Conservation (phyloP, 768 basidiomycete species). For the Pholiota microspora region DNA sequence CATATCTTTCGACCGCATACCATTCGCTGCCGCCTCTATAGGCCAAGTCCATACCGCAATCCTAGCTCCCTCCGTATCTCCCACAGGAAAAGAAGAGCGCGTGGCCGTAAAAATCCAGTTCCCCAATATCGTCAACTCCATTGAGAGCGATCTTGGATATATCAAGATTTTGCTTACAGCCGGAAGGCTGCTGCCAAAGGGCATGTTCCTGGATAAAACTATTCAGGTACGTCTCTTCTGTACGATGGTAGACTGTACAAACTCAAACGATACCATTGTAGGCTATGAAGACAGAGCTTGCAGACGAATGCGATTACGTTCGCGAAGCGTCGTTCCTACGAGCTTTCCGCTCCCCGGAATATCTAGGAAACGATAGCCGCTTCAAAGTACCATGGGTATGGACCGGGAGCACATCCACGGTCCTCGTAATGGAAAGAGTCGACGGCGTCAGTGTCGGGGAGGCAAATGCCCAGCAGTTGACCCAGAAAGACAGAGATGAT, state of each 20-base stretch:
- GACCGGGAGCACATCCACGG: constrained; percentile 74
- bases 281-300: constrained; percentile 88
- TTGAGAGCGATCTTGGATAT: constrained; percentile 85
- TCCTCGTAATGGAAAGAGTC: constrained; percentile 89
- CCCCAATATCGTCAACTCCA: constrained; percentile 85
- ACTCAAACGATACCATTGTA: constrained; percentile 21
- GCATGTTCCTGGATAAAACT: constrained; percentile 87
- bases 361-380: constrained; percentile 54
- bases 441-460: constrained; percentile 81
- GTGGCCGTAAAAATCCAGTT: constrained; percentile 94
- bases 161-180: constrained; percentile 80
- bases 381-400: constrained; percentile 89
- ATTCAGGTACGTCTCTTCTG: constrained; percentile 49
- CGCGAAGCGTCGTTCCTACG: constrained; percentile 76
- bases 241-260: no score
- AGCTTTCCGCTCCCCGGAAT: constrained; percentile 50
- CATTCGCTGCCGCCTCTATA: constrained; percentile 95
- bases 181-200: constrained; percentile 79
- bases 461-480: constrained; percentile 47
- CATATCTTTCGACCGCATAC: constrained; percentile 73
- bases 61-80: constrained; percentile 49
- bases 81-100: constrained; percentile 51
- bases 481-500: constrained; percentile 67
- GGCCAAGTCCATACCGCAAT: constrained; percentile 89
- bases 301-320: constrained; percentile 89